Conservation (phyloP, 176 grass and related monocot genomes). For the Triticum turgidum region DNA sequence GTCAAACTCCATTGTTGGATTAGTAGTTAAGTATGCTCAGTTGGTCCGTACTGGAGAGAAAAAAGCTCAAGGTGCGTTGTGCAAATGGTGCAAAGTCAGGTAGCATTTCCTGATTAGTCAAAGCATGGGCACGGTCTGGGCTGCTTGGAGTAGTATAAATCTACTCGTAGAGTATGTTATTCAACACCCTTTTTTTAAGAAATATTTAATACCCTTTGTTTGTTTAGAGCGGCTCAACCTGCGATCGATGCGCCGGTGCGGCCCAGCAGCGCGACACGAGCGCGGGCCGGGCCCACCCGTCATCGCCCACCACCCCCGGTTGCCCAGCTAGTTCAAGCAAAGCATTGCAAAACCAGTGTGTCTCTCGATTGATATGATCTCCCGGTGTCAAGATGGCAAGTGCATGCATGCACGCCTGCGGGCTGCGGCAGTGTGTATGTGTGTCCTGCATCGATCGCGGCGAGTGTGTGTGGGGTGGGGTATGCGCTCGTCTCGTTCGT, state of each 20-base stretch:
- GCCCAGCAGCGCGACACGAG: not conserved
- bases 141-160: not conserved
- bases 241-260: not conserved
- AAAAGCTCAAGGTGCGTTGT: not conserved
- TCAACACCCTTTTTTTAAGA: too few relatives aligned
- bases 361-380: not conserved
- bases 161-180: not conserved
- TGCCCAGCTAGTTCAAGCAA: not conserved
- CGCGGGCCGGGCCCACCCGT: not conserved
- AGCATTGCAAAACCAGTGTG: not conserved
- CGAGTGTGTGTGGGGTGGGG: not conserved
- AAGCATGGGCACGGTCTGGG: not conserved
- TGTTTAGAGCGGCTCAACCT: not conserved
- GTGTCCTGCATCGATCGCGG: not conserved
- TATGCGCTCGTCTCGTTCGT: not conserved
- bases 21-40: too few relatives aligned
- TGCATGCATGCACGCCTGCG: not conserved
- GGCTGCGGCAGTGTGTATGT: too few relatives aligned
- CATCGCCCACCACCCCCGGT: not conserved
- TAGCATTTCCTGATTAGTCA: constrained; percentile 14
- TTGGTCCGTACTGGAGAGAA: not conserved
- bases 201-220: too few relatives aligned
- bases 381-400: not conserved
- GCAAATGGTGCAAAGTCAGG: not conserved
- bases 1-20: not conserved